Evolutionary conservation across 139 green algal species (phyloP), one percentile per base, ranked within the genome.

Genomic region (Picochlorum sp.): DNA sequence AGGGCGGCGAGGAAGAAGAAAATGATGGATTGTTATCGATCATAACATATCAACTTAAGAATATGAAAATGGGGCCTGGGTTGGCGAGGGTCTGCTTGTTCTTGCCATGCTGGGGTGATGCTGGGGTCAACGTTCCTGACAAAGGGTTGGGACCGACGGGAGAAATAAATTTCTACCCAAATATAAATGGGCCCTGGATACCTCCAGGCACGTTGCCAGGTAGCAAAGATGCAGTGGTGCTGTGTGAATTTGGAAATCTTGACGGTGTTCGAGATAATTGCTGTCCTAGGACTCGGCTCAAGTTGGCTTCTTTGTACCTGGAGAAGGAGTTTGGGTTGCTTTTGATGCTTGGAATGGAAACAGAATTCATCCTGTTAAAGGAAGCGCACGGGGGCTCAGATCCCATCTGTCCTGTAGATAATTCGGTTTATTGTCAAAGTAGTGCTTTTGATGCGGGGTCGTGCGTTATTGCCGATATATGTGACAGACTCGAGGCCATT

Each of bases 401-500:
- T 20, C 6, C 3, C 16, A 36, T 33, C 13, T 30, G n/a, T 24
- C 72, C 74, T 0, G 40, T 81, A 30, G 74, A 81, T 14, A 16
- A 35, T 1, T 49, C 33, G 5, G 43, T 70, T 16, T 81, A 81
- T 57, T 63, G 64, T 39, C 62, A 71, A 57, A 61, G 39, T 25
- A 56, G 35, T n/a, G 47, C 49, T 3, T 40, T 81, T 22, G 55
- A 81, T 49, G 7, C 26, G 16, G 25, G 24, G 12, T 14, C 55
- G 16, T 14, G 16, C 22, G 24, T 61, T 20, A 50, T 85, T 37
- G 61, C 77, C 18, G 43, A 72, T 10, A 78, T 84, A 22, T 59
- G 72, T 37, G 36, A 22, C 3, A 35, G 63, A 0, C 29, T 84
- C 31, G 30, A 73, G 31, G 5, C 16, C 0, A 43, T 77, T 52